These are phyloP conservation scores for Nectriaceae sp. DNA, from an alignment of 2,329 filamentous ascomycete genomes.

Conservation along the genomic window DNA sequence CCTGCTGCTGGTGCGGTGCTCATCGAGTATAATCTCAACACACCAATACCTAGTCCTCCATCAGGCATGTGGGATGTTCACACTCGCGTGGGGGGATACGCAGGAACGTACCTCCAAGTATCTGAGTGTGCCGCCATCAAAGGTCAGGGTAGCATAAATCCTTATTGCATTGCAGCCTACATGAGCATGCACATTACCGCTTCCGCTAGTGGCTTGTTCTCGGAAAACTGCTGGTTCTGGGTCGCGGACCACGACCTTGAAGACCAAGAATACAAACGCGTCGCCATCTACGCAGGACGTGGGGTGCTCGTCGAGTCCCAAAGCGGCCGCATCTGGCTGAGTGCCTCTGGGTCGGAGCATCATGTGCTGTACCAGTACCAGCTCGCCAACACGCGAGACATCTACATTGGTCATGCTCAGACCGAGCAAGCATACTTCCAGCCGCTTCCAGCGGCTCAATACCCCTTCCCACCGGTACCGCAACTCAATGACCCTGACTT, in stretches of 20 bases:
- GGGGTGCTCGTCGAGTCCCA: slow-evolving; percentile 48
- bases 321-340: slow-evolving; percentile 55
- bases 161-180: slow-evolving; percentile 43
- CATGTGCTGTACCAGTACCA: slow-evolving; percentile 70
- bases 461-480: slow-evolving; percentile 53
- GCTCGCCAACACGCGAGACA: slow-evolving; percentile 58
- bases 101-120: slow-evolving; percentile 68
- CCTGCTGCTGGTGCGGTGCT: slow-evolving; percentile 67
- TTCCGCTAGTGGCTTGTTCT: slow-evolving; percentile 39
- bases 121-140: slow-evolving; percentile 63
- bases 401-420: slow-evolving; percentile 66
- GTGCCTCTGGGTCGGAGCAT: slow-evolving; percentile 67
- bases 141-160: slow-evolving; percentile 28
- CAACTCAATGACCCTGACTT: slow-evolving; percentile 34
- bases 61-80: slow-evolving; percentile 75
- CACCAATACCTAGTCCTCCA: slow-evolving; percentile 34
- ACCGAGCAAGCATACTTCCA: slow-evolving; percentile 75
- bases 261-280: slow-evolving; percentile 46
- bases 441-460: slow-evolving; percentile 59
- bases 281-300: slow-evolving; percentile 55
- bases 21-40: slow-evolving; percentile 72
- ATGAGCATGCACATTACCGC: slow-evolving; percentile 46
- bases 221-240: slow-evolving; percentile 50
- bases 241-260: slow-evolving; percentile 58
- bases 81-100: slow-evolving; percentile 71